These are phyloP conservation scores for Turritis glabra DNA, from an alignment of 345 rosid genomes.

Conservation along the genomic window DNA sequence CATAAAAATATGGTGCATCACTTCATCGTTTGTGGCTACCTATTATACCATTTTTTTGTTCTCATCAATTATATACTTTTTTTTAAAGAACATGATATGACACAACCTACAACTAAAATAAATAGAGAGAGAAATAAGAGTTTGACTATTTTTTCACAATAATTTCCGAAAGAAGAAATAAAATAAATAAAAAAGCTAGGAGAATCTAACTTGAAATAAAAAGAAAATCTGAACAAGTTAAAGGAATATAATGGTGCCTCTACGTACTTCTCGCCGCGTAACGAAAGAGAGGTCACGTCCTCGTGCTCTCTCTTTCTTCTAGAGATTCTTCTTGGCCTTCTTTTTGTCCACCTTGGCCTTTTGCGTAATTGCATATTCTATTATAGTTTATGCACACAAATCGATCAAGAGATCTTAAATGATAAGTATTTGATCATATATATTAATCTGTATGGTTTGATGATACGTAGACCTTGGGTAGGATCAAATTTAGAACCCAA, in stretches of 20 bases:
- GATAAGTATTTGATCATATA: not conserved
- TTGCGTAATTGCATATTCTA: not conserved
- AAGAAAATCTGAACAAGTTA: not conserved
- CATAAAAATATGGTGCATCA: constrained; percentile 7
- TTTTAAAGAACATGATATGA: constrained; percentile 14
- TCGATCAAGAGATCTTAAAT: not conserved
- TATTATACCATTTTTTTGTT: not conserved
- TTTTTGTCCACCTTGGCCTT: not conserved
- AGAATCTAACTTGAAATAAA: constrained; percentile 8
- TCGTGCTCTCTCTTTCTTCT: constrained; percentile 8
- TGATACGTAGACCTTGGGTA: not conserved
- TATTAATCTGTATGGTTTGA: not conserved
- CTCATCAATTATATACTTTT: not conserved
- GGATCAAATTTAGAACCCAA: not conserved
- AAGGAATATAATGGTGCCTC: constrained; percentile 15
- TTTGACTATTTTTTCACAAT: not conserved
- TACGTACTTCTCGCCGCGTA: constrained; percentile 31
- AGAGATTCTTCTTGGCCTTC: constrained; percentile 26
- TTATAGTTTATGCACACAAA: not conserved
- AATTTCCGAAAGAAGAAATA: constrained; percentile 22
- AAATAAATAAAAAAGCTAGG: not conserved
- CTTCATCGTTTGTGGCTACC: constrained; percentile 19
- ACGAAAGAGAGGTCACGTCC: constrained; percentile 26
- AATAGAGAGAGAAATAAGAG: not conserved
- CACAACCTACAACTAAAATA: not conserved